Percentiles rank a stretch among this genome's conserved stretches.
phyloP scores from a whole-genome alignment of 129 eudicot species.

The Lactuca sativa region DNA sequence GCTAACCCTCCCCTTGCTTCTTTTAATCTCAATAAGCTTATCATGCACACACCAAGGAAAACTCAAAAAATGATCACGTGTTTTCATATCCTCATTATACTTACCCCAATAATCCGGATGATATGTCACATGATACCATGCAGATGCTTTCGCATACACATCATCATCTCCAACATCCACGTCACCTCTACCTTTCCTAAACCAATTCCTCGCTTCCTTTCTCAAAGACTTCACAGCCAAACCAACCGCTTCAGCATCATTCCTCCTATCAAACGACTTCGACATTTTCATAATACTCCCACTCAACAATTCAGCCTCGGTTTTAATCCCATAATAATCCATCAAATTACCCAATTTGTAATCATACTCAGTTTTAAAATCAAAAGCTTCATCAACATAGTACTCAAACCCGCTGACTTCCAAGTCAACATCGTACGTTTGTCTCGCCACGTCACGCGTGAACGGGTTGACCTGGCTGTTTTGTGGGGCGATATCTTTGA shows the following conservation, averaged over 20 bases:
- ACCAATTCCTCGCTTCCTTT: slow-evolving; percentile 76
- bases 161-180: slow-evolving; percentile 29
- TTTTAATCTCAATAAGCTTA: slow-evolving; percentile 69
- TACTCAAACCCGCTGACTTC: slow-evolving; percentile 60
- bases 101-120: slow-evolving; percentile 64
- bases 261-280: slow-evolving; percentile 60
- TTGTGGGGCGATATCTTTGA: slow-evolving; percentile 55
- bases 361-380: slow-evolving; percentile 63
- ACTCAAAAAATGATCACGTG: slow-evolving; percentile 64
- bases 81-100: slow-evolving; percentile 45
- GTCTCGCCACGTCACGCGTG: slow-evolving; percentile 55
- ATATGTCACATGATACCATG: slow-evolving; percentile 86
- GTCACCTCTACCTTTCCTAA: slow-evolving; percentile 40
- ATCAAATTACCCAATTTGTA: slow-evolving; percentile 67
- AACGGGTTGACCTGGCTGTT: slow-evolving; percentile 38
- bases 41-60: slow-evolving; percentile 89
- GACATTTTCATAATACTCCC: slow-evolving; percentile 81
- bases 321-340: slow-evolving; percentile 76
- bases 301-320: slow-evolving; percentile 80
- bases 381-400: slow-evolving; percentile 58
- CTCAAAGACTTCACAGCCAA: slow-evolving; percentile 70
- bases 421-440: slow-evolving; percentile 66
- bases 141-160: slow-evolving; percentile 67
- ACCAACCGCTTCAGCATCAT: slow-evolving; percentile 72
- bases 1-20: slow-evolving; percentile 18